A percentile compares a stretch with the other conserved stretches of the same genome.
These are phyloP conservation scores for Parafenestella ontariensis DNA, from an alignment of 2,329 filamentous ascomycete species.

Conservation along the genomic window DNA sequence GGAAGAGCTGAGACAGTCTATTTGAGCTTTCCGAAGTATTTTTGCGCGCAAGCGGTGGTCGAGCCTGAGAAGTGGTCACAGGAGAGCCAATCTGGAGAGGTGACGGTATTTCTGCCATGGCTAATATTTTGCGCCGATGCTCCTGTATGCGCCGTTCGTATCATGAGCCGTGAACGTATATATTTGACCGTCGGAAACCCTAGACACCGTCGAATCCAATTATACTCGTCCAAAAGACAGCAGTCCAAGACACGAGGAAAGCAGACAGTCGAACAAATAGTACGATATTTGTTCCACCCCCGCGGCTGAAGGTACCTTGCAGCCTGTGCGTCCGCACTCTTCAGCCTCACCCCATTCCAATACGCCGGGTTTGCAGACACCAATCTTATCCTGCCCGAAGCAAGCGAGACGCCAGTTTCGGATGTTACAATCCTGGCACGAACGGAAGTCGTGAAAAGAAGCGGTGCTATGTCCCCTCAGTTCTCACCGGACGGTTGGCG, in stretches of 20 bases:
- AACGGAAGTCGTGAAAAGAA: conserved; percentile 10
- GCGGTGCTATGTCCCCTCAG: conserved; percentile 1
- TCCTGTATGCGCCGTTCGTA: conserved; percentile 1
- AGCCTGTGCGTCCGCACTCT: conserved; percentile 16
- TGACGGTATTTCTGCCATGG: conserved; percentile 40
- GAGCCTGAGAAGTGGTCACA: conserved; percentile 19
- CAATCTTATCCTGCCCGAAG: conserved; percentile 1
- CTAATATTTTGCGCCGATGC: neutral
- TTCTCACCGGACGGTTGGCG: conserved; percentile 4
- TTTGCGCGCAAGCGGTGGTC: conserved; percentile 35
- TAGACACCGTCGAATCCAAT: neutral
- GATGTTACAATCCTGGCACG: neutral
- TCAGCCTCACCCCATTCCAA: conserved; percentile 25
- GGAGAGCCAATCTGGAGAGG: conserved; percentile 42
- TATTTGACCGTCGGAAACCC: neutral
- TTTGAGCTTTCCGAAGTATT: conserved; percentile 41
- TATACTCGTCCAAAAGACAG: neutral
- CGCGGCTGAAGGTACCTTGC: conserved; percentile 23
- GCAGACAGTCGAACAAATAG: neutral
- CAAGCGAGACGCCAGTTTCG: neutral
- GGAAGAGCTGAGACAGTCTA: conserved; percentile 48
- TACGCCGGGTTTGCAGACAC: conserved; percentile 8
- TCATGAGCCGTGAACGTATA: neutral
- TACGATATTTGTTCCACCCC: conserved; percentile 6
- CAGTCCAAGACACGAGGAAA: neutral